A percentile compares a stretch with the other conserved stretches of the same genome.
phyloP scores from a whole-genome alignment of 208 protist species.

The Leishmania martiniquensis region DNA sequence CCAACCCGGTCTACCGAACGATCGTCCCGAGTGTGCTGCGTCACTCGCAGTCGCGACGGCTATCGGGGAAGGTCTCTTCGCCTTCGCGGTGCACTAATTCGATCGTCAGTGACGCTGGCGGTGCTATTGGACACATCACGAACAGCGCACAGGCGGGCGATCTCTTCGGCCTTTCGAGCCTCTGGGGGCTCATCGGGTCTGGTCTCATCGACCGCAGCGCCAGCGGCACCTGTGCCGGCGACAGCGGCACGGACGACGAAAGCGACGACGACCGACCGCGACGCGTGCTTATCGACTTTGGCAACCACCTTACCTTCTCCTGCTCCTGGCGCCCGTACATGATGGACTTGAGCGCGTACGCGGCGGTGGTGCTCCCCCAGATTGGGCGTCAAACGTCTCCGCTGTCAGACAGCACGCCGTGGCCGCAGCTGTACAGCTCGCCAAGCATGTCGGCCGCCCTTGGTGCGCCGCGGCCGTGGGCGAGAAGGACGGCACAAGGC shows the following conservation, averaged over 20 bases:
- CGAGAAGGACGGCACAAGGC: not conserved
- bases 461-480: not conserved
- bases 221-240: not conserved
- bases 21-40: constrained; percentile 19
- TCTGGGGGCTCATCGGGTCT: constrained; percentile 18
- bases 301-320: constrained; percentile 27
- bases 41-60: constrained; percentile 13
- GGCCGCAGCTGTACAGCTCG: constrained; percentile 32
- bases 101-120: not conserved
- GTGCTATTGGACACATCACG: not conserved
- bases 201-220: constrained; percentile 9
- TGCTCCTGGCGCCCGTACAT: constrained; percentile 28
- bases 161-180: constrained; percentile 22
- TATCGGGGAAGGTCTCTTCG: not conserved
- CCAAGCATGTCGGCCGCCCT: constrained; percentile 15
- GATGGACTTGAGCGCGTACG: constrained; percentile 28
- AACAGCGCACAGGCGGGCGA: not conserved
- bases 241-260: constrained; percentile 1
- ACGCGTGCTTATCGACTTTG: constrained; percentile 36
- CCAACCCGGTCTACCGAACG: constrained; percentile 48
- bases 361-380: constrained; percentile 22
- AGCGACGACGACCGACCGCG: constrained; percentile 4
- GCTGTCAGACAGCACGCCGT: constrained; percentile 17
- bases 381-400: constrained; percentile 24
- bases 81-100: not conserved